phyloP scores from a whole-genome alignment of 2,329 filamentous ascomycete genomes.

The Xylaria sp. region DNA sequence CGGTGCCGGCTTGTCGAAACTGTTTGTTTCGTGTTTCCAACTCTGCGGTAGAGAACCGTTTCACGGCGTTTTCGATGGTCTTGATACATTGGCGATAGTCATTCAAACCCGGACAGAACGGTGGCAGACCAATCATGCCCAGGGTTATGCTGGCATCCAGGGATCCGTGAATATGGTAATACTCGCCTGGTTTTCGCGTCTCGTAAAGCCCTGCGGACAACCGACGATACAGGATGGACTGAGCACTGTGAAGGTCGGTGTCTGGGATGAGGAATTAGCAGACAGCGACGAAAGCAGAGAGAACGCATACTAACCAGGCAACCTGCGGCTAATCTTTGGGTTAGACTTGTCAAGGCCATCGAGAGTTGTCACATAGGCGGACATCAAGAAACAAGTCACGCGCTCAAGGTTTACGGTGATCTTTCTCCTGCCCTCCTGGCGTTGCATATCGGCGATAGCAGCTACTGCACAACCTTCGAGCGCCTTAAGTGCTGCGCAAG shows the following conservation, averaged over 20 bases:
- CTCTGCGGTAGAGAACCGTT: constrained; percentile 48
- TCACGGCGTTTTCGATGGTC: constrained; percentile 55
- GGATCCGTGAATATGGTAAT: constrained; percentile 71
- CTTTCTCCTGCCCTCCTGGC: constrained; percentile 37
- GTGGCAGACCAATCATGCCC: constrained; percentile 62
- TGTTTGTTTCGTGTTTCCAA: constrained; percentile 54
- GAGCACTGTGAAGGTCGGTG: constrained; percentile 65
- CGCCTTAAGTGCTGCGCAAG: constrained; percentile 47
- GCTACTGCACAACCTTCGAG: constrained; percentile 55
- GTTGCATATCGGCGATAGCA: constrained; percentile 52
- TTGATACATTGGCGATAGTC: constrained; percentile 55
- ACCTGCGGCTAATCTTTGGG: constrained; percentile 41
- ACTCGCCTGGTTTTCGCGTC: constrained; percentile 60
- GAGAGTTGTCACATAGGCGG: constrained; percentile 52
- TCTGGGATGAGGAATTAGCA: constrained; percentile 41
- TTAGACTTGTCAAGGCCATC: constrained; percentile 46
- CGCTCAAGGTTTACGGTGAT: constrained; percentile 50
- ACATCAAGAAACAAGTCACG: constrained; percentile 52
- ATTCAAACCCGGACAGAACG: constrained; percentile 55
- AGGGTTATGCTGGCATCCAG: constrained; percentile 65
- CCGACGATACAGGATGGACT: constrained; percentile 65
- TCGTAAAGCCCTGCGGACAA: constrained; percentile 68
- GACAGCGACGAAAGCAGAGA: constrained; percentile 33
- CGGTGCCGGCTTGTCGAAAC: constrained; percentile 54
- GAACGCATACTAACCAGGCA: constrained; percentile 24